Base-by-base conservation (phyloP, 768 basidiomycete genomes). In the Flagelloscypha sp. region DNA sequence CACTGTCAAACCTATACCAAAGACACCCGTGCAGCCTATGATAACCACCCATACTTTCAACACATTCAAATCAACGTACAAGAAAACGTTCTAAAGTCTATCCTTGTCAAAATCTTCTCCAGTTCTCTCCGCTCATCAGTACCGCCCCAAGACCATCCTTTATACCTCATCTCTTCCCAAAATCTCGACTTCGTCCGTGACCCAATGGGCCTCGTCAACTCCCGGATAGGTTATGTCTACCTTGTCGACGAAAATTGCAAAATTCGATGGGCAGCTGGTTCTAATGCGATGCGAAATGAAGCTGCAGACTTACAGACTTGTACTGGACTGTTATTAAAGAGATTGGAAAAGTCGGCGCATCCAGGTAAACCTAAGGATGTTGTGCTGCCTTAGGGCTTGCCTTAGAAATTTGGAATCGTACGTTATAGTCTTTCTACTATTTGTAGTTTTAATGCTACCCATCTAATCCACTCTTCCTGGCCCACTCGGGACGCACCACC, bases 211-310 rank as follows among this genome's bases (percentile, higher is more conserved):
- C 81, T 94, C 69, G 74, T 76, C 20, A 98, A 97, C 60, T 83
- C 79, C 53, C 79, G 84, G 49, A 73, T 97, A 20, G 94, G 93
- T 13, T 95, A 94, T 51, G 80, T 93, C 10, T 98, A 84, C 50
- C 66, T 98, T 9, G 75, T 97, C 18, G 94, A 98, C 52, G 74
- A 80, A 55, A 76, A 86, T 40, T 54, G 79, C 41, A 85, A 78
- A 55, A 73, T 98, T 31, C 73, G 94, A 15, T 98, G 94, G 94
- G 93, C 84, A 1, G 94, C 77, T 7, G 85, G 89, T 45, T 89
- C 83, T 6, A 84, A 87, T 47, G 86, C 92, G 1, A 82, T 73
- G 40, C 50, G 56, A 3, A 78, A 86, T 41, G 93, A 97, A 55
- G 63, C 71, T 3, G 61, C 72, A 37, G 70, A 77, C 9, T 59